Evolutionary conservation across 257 asterid species (phyloP).

Genomic region (Solanum virginianum): DNA sequence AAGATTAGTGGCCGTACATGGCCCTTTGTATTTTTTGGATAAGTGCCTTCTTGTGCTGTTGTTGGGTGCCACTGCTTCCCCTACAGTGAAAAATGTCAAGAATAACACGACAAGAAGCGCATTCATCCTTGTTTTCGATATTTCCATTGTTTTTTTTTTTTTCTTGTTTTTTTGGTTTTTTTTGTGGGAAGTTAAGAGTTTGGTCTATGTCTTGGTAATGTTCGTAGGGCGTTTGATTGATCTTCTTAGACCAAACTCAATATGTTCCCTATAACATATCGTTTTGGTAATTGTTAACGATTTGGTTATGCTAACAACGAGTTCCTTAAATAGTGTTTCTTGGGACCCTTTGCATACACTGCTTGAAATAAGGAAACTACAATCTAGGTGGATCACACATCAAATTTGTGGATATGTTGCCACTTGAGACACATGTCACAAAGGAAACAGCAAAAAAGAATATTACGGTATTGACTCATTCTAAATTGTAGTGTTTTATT

Average conservation of each 20-base stretch:
- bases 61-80: neutral
- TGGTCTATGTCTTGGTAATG: neutral
- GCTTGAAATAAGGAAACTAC: neutral
- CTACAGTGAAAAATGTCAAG: neutral
- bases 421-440: neutral
- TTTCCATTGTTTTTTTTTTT: neutral
- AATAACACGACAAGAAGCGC: neutral
- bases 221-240: neutral
- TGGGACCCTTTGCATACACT: neutral
- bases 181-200: neutral
- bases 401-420: neutral
- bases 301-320: no score
- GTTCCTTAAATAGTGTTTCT: neutral
- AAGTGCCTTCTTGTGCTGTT: conserved; percentile 40
- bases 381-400: neutral
- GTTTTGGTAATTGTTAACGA: neutral
- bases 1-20: conserved; percentile 45
- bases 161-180: neutral
- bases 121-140: neutral
- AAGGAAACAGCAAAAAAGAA: neutral
- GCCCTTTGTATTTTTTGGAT: conserved; percentile 12
- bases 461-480: neutral
- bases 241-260: neutral
- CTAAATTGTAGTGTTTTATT: neutral
- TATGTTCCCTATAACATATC: neutral